Evolutionary conservation across 345 rosid species (phyloP), one percentile per base, ranked within the genome.

Genomic region (Stellera chamaejasme): DNA sequence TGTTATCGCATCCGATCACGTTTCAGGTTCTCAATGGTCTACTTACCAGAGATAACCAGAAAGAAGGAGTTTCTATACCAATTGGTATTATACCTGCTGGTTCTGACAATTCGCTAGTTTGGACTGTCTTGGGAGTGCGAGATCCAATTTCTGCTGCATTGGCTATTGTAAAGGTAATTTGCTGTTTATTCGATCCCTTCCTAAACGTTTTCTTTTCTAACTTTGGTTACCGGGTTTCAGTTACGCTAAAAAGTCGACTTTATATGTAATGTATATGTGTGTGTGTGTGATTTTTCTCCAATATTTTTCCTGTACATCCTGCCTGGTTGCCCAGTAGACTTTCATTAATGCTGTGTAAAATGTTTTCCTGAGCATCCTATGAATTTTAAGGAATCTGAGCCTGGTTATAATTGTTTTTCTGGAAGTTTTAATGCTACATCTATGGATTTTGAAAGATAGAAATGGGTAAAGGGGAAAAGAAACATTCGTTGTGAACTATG

Each of bases 61-160:
- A 89, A 71, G 99, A 93, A 79, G 97, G 99, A 62, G 86, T 93
- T 69, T 87, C 97, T 54, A 86, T 93, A 69, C 99, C 97, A n/a
- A 80, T 93, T 75, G 99, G 99, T 66, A 89, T 93, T 59, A 88
- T 89, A 67, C 99, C 99, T 44, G 99, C 97, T 61, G 99, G 99
- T 55, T 93, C 99, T 32, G 97, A 93, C 71, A 93, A 93, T 80
- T 93, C 99, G 41, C 79, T 93, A 43, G 91, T 87, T 74, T 93
- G 96, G 99, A 93, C 96, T 64, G 99, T 93, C 61, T 79, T 93
- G 65, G 97, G 99, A 61, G 94, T 89, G 56, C 77, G 94, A 73
- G 99, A 93, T 80, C 97, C 99, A 53, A 72, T 87, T 62, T 87
- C 97, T 64, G 97, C 99, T 66, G 92, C 99, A n/a, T 66, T 89